phyloP scores from a whole-genome alignment of 768 basidiomycete species.

The Mycena epipterygia region DNA sequence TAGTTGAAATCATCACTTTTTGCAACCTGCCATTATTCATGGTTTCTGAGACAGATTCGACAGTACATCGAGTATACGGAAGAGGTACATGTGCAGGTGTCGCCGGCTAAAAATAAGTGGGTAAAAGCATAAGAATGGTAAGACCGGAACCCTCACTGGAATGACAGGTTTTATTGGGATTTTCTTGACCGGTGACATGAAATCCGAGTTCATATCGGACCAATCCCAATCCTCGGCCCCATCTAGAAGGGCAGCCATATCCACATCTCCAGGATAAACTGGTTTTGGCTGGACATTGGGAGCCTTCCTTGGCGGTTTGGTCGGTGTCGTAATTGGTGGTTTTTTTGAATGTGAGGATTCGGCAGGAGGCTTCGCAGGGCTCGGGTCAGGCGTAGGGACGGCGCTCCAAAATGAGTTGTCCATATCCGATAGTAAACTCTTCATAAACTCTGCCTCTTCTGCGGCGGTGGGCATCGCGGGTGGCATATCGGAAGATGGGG shows the following conservation, averaged over 20 bases:
- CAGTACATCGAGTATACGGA: slow-evolving; percentile 68
- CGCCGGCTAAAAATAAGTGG: slow-evolving; percentile 19
- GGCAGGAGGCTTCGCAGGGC: slow-evolving; percentile 44
- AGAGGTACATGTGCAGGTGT: slow-evolving; percentile 40
- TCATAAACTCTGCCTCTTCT: slow-evolving; percentile 75
- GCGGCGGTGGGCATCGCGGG: slow-evolving; percentile 48
- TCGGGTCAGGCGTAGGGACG: slow-evolving; percentile 52
- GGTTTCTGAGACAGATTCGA: slow-evolving; percentile 60
- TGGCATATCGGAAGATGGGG: slow-evolving; percentile 42
- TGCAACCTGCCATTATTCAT: slow-evolving; percentile 47
- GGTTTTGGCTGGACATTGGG: slow-evolving; percentile 10
- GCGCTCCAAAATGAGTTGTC: slow-evolving; percentile 67
- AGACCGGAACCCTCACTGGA: slow-evolving; percentile 2
- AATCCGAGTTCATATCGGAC: slow-evolving; percentile 67
- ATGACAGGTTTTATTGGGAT: slow-evolving; percentile 31
- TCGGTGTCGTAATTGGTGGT: slow-evolving; percentile 38
- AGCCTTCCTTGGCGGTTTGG: slow-evolving; percentile 38
- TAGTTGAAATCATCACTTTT: slow-evolving; percentile 55
- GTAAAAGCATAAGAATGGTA: slow-evolving; percentile 1
- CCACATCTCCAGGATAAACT: slow-evolving; percentile 50
- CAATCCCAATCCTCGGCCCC: slow-evolving; percentile 82
- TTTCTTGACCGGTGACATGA: slow-evolving; percentile 65
- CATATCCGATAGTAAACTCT: slow-evolving; percentile 63
- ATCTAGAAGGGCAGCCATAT: slow-evolving; percentile 66
- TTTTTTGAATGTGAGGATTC: not conserved